Base-by-base conservation (phyloP, 1,139 yeast species). In the Zygosaccharomyces sapae region DNA sequence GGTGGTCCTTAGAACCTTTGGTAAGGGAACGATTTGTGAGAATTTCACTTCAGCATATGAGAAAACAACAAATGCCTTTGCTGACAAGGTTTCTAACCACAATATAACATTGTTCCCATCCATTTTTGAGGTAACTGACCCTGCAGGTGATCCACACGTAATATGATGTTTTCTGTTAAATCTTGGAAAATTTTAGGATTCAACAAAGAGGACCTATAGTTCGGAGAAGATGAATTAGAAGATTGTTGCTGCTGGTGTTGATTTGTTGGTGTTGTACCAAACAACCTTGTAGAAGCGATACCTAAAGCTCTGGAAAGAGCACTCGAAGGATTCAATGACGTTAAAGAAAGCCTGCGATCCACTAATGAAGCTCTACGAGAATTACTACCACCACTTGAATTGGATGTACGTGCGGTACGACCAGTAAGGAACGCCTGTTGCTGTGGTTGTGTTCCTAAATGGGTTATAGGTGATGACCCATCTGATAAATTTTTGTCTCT, bases 1-100 rank as follows among this genome's bases (percentile, higher is more conserved):
- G 46, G 9, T 48, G 54, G 3, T 67, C 59, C 13, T 61, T 54
- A 1, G 68, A 70, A 0, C 85, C 79, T 1, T 89, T 1, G 92
- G 86, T 25, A 81, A 74, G 3, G 96, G 95, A 27, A 85, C 78
- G 55, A 89, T 71, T 66, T 90, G 97, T 44, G 84, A 76, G 60
- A 83, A 88, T 67, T 92, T 92, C 22, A 89, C 90, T 56, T 89
- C 96, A 0, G 97, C 97, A 70, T 85, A 89, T 35, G 89, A 72
- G 55, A 83, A 83, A 19, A 92, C 82, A 0, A 95, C 95, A 63
- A 88, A 94, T 0, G 96, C 88, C 69, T 88, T 88, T 1, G 96
- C 88, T 3, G 96, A 88, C 44, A 88, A 69, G 2, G 81, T 75
- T 63, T 90, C 97, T 50, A 92, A 71, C 47, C 74, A 76, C 42